Base-by-base conservation (phyloP, 805 yeast genomes). In the Yamadazyma scolyti region DNA sequence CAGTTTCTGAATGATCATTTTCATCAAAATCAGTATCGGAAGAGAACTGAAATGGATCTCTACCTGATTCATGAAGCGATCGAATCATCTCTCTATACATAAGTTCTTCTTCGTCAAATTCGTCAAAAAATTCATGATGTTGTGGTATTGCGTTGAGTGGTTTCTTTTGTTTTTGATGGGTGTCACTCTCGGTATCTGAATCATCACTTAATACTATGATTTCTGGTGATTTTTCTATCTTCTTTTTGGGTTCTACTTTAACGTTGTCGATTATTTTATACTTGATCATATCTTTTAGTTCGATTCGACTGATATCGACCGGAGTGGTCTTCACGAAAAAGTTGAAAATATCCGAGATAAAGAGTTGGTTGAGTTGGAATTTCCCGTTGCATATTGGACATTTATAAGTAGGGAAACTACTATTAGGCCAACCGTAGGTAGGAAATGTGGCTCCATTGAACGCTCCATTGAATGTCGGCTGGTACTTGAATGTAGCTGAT, bases 321-420 rank as follows among this genome's bases (percentile, higher is more conserved):
- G 69, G 68, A 1, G 70, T 61, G 12, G 55, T 54, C 33, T 60
- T 64, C 21, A 65, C 62, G 33, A 66, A 65, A 37, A 52, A 65
- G 32, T 65, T 66, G 50, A 54, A 61, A 5, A 62, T 48, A 31
- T 65, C 68, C 31, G 64, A 55, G 13, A 66, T 60, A 30, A 46
- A 47, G 12, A 66, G 41, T 28, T 61, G 62, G 29, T 44, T 48
- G 23, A 65, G 44, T 12, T 49, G 54, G 34, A 66, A 65, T 25
- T 38, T 34, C 13, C 31, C 39, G 41, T 65, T 67, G 37, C 72
- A 66, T 10, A 65, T 37, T 4, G 71, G 71, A 39, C 72, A 66
- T 33, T 48, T 52, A 47, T 60, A 66, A 2, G 39, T 33, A 12
- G 67, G 67, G 36, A 39, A 29, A 9, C n/a, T 13, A 9, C 25